Conservation (phyloP, 208 protist genomes). For the Phytomonas sp. region DNA sequence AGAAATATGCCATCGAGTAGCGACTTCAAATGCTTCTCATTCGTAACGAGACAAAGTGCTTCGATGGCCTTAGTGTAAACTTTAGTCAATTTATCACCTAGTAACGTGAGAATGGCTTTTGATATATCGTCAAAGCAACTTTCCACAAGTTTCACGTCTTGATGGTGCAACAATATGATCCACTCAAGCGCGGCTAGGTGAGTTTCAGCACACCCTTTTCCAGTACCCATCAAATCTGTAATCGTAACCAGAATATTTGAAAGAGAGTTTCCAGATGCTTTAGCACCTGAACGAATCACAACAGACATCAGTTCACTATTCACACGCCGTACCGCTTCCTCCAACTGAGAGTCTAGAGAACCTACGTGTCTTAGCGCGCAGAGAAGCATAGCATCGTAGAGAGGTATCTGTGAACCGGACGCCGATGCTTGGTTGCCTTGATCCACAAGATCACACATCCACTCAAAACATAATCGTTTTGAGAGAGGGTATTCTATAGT, state of each 20-base stretch:
- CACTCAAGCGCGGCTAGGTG: conserved; percentile 45
- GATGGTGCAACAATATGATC: conserved; percentile 38
- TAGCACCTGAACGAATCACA: neutral
- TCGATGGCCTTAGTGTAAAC: conserved; percentile 42
- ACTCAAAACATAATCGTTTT: conserved; percentile 23
- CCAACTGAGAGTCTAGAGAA: conserved; percentile 19
- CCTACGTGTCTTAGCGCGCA: conserved; percentile 18
- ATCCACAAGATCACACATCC: conserved; percentile 19
- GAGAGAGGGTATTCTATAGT: conserved; percentile 15
- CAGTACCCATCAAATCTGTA: neutral
- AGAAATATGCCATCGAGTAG: neutral
- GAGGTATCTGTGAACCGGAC: neutral
- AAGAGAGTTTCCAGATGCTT: neutral
- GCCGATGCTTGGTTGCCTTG: conserved; percentile 10
- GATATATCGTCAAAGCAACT: conserved; percentile 21
- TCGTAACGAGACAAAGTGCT: conserved; percentile 32
- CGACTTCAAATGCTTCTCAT: conserved; percentile 23
- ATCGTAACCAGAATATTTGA: neutral
- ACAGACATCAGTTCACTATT: conserved; percentile 10
- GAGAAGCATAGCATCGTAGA: conserved; percentile 4
- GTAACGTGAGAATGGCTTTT: conserved; percentile 18
- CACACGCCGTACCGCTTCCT: conserved; percentile 23
- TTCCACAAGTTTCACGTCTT: conserved; percentile 16
- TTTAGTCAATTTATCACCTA: conserved; percentile 31
- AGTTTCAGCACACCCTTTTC: conserved; percentile 23